Base-by-base conservation (phyloP, 176 grass and related monocot species). In the Aegilops speltoides region DNA sequence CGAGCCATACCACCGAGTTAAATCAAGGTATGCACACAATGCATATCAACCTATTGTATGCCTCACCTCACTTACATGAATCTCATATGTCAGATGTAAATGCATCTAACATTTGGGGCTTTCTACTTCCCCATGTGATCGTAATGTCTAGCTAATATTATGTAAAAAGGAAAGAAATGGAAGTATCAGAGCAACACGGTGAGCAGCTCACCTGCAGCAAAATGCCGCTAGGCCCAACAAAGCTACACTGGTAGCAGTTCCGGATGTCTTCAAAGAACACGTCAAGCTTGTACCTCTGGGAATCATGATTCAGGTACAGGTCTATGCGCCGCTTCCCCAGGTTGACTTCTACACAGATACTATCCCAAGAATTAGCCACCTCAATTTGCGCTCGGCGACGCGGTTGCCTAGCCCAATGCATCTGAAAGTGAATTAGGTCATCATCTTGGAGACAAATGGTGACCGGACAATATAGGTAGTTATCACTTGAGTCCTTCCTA, bases 281-380 rank as follows among this genome's bases (percentile, higher is more conserved):
- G 78, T 93, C 91, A 31, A 95, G 91, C 79, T 87, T 98, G 87
- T 92, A 92, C 56, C 86, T 87, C 29, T 26, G 62, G 34, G 86
- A 91, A 22, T 79, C 81, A 59, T 94, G 67, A 38, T 89, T 82
- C 28, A 98, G 38, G 83, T 89, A 98, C 59, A 95, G 26, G 82
- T 93, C 91, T 88, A 98, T 64, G 46, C 84, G 89, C 38, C 76
- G 80, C 83, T 89, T 95, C 86, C 70, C 82, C 25, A 84, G 88
- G 73, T 95, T 95, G 34, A 98, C 79, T 78, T 98, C 93, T 4
- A 68, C 88, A 77, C 93, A 86, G 79, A 98, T 89, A 57, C 84
- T 73, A 19, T 92, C 87, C 91, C 89, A 98, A 9, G 74, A 36
- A 48, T 86, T 84, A 46, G 91, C 83, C 54, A 65, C 78, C 86